A percentile compares a stretch with the other conserved stretches of the same genome.
Evolutionary conservation across 305 asterid species (phyloP).

Genomic region (Plantago rigida): DNA sequence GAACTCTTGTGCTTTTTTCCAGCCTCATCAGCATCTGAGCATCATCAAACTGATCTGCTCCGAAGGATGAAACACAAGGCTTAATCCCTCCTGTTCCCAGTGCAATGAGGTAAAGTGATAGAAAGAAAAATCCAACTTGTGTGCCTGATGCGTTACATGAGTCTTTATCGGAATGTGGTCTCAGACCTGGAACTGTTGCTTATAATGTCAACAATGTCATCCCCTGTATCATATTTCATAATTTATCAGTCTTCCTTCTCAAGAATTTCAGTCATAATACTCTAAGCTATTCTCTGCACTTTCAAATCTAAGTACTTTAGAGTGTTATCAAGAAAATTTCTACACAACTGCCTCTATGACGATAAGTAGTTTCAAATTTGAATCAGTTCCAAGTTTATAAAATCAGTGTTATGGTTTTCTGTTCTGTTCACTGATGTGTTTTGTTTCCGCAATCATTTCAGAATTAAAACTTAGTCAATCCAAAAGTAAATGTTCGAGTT

Average conservation of each 20-base stretch:
- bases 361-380: too few species aligned
- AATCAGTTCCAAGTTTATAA: too few species aligned
- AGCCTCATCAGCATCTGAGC: slow-evolving; percentile 56
- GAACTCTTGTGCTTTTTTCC: slow-evolving; percentile 57
- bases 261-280: too few species aligned
- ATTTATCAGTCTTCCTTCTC: too few species aligned
- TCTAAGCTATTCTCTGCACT: too few species aligned
- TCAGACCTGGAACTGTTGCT: slow-evolving; percentile 60
- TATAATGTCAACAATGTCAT: slow-evolving; percentile 72
- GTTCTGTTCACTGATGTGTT: too few species aligned
- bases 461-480: too few species aligned
- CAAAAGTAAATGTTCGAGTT: too few species aligned
- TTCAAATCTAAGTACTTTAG: not conserved
- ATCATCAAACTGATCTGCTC: slow-evolving; percentile 84
- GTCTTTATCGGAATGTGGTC: slow-evolving; percentile 47
- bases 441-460: too few species aligned
- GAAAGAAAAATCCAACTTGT: slow-evolving; percentile 46
- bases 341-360: too few species aligned
- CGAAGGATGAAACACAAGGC: slow-evolving; percentile 77
- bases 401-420: not conserved
- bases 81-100: slow-evolving; percentile 79
- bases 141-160: slow-evolving; percentile 39
- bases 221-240: slow-evolving; percentile 40
- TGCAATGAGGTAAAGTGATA: slow-evolving; percentile 65
- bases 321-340: too few species aligned